Evolutionary conservation across 2,329 filamentous ascomycete species (phyloP), one percentile per base, ranked within the genome.

Genomic region (Xenosphaeropsis pyriputrescens): DNA sequence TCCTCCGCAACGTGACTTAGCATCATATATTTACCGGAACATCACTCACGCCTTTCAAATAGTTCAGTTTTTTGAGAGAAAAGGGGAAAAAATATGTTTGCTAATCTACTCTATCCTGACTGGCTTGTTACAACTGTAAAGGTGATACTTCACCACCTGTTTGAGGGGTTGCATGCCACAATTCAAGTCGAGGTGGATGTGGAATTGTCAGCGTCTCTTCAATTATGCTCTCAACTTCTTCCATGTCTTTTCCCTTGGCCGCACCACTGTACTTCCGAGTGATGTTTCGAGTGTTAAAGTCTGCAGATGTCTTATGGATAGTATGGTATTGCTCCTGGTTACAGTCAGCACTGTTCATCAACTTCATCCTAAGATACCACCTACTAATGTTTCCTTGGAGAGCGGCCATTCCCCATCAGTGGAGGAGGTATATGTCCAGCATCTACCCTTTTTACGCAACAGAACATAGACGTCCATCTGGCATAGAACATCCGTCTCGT

Each of bases 401-500:
- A 30, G 26, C 13, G 32, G 26, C 36, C 14, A 35, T 22, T 38
- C 19, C 33, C 38, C 17, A 18, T 37, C n/a, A 22, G 39, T 14
- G 7, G 34, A 41, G 19, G 34, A 42, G n/a, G 19, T 35, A 29
- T 40, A 45, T n/a, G 26, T 36, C 26, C 43, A 39, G 26, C 34
- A 43, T 36, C 38, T 45, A 18, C 34, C 35, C 9, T 43, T 45
- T 18, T 37, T 43, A 26, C 34, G 34, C 13, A 45, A 22, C 12
- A 43, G 30, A 34, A 45, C 38, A 22, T 42, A 40, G 17, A 45
- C 33, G 22, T 45, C 35, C 11, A 26, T 33, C 15, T 41, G 17
- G 15, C n/a, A 42, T 12, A 17, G 19, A 6, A 30, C 16, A 14
- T 37, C 14, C 33, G 42, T 38, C 16, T 42, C 32, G 32, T 36